A percentile compares a stretch with the other conserved stretches of the same genome.
Conservation (phyloP, 179 eudicot genomes). For the Silene noctiflora region DNA sequence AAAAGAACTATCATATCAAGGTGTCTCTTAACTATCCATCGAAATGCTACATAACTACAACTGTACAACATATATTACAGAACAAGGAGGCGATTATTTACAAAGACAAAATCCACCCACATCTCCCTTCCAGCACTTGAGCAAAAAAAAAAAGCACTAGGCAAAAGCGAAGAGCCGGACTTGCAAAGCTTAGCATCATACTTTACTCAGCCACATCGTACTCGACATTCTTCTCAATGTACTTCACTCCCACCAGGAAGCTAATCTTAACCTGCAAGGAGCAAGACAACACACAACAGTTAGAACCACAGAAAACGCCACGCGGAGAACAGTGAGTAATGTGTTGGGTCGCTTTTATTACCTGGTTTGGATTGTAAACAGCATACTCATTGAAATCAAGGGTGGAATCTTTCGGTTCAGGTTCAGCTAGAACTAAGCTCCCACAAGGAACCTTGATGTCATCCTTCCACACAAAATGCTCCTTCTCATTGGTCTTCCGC, state of each 20-base stretch:
- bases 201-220: conserved; percentile 35
- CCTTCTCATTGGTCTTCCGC: conserved; percentile 63
- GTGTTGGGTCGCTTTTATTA: not conserved
- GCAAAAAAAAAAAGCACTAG: not conserved
- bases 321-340: no score
- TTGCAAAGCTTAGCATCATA: not conserved
- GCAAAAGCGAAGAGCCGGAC: not conserved
- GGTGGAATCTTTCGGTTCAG: conserved; percentile 56
- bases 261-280: conserved; percentile 56
- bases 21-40: not conserved
- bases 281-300: not conserved
- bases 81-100: conserved; percentile 4
- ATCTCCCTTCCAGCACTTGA: no score
- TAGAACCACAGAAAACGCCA: not conserved
- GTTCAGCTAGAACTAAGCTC: conserved; percentile 39
- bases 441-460: conserved; percentile 84
- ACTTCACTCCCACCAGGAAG: conserved; percentile 78
- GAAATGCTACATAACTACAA: not conserved
- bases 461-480: conserved; percentile 78
- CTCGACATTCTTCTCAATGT: conserved; percentile 53
- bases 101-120: conserved; percentile 18
- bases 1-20: no score
- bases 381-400: conserved; percentile 86
- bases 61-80: not conserved
- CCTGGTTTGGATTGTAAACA: conserved; percentile 75